phyloP scores from a whole-genome alignment of 306 rosid genomes.

The Inga oerstediana region DNA sequence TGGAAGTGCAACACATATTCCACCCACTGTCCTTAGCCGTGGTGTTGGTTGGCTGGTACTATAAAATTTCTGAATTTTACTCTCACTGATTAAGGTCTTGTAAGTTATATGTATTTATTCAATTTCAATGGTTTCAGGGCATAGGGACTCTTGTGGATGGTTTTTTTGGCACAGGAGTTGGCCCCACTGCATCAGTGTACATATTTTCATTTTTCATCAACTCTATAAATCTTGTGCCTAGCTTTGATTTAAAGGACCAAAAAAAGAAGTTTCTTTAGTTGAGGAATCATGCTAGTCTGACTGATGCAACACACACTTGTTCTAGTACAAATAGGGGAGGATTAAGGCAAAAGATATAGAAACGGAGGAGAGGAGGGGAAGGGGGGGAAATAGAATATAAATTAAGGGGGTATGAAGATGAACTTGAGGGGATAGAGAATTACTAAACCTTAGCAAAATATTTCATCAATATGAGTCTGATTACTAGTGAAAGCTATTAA shows the following conservation, averaged over 20 bases:
- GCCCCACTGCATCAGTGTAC: conserved; percentile 89
- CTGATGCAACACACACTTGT: too few relatives aligned
- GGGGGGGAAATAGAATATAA: too few relatives aligned
- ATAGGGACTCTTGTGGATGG: conserved; percentile 73
- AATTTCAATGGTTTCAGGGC: conserved; percentile 58
- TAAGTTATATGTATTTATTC: conserved; percentile 4
- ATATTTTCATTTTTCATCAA: not conserved
- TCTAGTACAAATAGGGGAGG: too few relatives aligned
- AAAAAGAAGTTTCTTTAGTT: not conserved
- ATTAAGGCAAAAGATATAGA: too few relatives aligned
- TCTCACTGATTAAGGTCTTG: not conserved
- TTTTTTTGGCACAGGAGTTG: conserved; percentile 70
- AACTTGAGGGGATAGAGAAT: too few relatives aligned
- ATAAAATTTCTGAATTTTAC: conserved; percentile 20
- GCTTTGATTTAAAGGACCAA: not conserved
- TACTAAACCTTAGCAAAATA: too few relatives aligned
- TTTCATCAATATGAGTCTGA: too few relatives aligned
- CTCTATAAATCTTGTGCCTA: conserved; percentile 1
- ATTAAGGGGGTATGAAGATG: too few relatives aligned
- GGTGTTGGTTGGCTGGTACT: conserved; percentile 94
- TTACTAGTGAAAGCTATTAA: too few relatives aligned
- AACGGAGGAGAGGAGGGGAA: too few relatives aligned
- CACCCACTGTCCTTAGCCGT: conserved; percentile 82
- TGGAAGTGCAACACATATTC: conserved; percentile 81
- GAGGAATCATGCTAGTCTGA: conserved; percentile 5